phyloP scores from a whole-genome alignment of 2,329 filamentous ascomycete species.

The Neonectria ditissima region DNA sequence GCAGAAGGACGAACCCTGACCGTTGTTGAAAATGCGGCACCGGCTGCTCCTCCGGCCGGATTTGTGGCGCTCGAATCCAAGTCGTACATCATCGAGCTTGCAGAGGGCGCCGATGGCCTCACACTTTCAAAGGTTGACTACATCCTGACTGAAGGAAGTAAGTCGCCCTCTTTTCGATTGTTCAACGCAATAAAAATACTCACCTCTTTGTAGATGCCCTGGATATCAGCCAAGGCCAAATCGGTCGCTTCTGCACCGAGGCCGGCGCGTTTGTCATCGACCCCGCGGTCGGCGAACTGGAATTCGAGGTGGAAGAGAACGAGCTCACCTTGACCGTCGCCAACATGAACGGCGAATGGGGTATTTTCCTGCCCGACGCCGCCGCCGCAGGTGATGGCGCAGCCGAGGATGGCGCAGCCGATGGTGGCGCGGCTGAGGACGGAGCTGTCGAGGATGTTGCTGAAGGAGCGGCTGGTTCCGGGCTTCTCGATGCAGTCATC shows the following conservation, averaged over 20 bases:
- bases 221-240: slow-evolving; percentile 51
- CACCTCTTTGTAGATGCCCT: slow-evolving; percentile 38
- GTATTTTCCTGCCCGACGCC: slow-evolving; percentile 43
- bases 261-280: slow-evolving; percentile 52
- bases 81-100: slow-evolving; percentile 51
- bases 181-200: background rate
- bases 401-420: slow-evolving; percentile 13
- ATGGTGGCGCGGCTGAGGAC: background rate
- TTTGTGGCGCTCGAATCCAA: slow-evolving; percentile 53
- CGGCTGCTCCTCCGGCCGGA: slow-evolving; percentile 50
- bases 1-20: slow-evolving; percentile 51
- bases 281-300: slow-evolving; percentile 45
- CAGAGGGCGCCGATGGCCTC: slow-evolving; percentile 47
- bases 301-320: slow-evolving; percentile 57
- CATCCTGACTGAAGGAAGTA: slow-evolving; percentile 51
- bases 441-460: background rate
- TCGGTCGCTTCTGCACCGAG: slow-evolving; percentile 52
- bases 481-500: background rate
- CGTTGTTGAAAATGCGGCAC: slow-evolving; percentile 49
- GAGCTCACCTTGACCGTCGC: slow-evolving; percentile 49
- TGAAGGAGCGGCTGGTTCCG: background rate
- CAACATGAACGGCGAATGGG: slow-evolving; percentile 51
- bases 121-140: slow-evolving; percentile 56
- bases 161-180: background rate
- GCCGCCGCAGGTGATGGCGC: slow-evolving; percentile 8